Base-by-base conservation (phyloP, 352 stramenopile genomes). In the Phytophthora litchii region DNA sequence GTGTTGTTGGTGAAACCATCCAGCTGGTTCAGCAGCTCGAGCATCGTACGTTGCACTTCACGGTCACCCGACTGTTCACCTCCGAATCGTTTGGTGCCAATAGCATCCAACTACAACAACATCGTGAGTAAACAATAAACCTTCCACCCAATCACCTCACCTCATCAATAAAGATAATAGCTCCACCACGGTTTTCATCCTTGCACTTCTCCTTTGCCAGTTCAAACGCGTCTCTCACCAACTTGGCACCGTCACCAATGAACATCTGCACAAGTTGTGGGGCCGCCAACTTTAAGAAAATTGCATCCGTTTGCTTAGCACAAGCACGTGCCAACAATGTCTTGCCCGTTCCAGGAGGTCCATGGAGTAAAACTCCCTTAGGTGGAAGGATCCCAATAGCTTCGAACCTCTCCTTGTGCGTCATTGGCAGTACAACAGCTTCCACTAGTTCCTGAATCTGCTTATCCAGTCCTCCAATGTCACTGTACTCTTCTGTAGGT, bases 161-260 rank as follows among this genome's bases (percentile, higher is more conserved):
- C 77, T 99, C 97, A 70, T 99, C 97, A 79, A 99, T 99, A 76
- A 99, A 99, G 56, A 99, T 98, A 73, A 99, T 99, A 23, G 96
- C 97, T 19, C 97, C 97, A 25, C 86, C 80, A 14, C 78, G 82
- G 3, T 89, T 76, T 55, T 96, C 82, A 40, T 98, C 83, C 53
- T 97, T 90, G 57, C 91, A 78, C 87, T 98, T 98, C 54, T 98
- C 91, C 65, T 96, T 97, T 19, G 92, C 92, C 44, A 98, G 60
- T 53, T 99, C 96, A 71, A 99, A 99, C 0, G 97, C 97, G 74
- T 99, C 97, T 44, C 97, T 86, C 61, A 99, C 97, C 11, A 99
- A 78, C 78, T 91, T 99, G 12, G 97, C 96, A 23, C 97, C 97
- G 58, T 99, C 97, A 52, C 97, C 97, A 67, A 99, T 99, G 65